Evolutionary conservation across 2,329 filamentous ascomycete genomes (phyloP).

Genomic region (Microcyclospora tardicrescens): DNA sequence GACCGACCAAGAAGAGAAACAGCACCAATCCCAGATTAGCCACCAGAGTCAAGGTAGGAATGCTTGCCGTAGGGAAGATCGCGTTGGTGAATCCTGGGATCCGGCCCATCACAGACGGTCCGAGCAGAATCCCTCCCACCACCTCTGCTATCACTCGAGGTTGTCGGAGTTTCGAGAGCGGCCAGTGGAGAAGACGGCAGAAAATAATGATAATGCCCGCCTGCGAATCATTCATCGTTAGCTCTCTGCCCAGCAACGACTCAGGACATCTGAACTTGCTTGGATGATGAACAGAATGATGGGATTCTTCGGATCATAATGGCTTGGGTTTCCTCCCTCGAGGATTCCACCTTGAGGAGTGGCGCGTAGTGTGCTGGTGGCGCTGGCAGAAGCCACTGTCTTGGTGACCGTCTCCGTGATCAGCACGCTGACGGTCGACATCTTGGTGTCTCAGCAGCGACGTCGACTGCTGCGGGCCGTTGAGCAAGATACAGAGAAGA

Average conservation of each 20-base stretch:
- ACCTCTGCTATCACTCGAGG: slow-evolving; percentile 77
- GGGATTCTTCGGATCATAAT: slow-evolving; percentile 57
- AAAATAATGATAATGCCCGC: slow-evolving; percentile 62
- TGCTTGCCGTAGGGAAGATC: slow-evolving; percentile 65
- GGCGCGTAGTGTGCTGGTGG: slow-evolving; percentile 23
- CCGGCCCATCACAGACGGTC: slow-evolving; percentile 76
- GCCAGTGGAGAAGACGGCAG: slow-evolving; percentile 62
- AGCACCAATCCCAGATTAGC: slow-evolving; percentile 75
- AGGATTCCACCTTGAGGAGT: slow-evolving; percentile 55
- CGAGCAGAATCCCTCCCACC: slow-evolving; percentile 70
- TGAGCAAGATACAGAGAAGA: too few relatives aligned
- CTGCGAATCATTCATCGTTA: slow-evolving; percentile 26
- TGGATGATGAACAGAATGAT: slow-evolving; percentile 67
- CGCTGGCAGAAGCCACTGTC: slow-evolving; percentile 13
- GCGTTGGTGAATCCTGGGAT: slow-evolving; percentile 63
- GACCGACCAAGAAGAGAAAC: slow-evolving; percentile 75
- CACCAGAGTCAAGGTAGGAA: slow-evolving; percentile 62
- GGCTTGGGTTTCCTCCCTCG: slow-evolving; percentile 55
- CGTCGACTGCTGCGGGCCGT: too few relatives aligned
- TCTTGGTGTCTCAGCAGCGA: too few relatives aligned
- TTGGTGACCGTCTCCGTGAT: slow-evolving; percentile 11
- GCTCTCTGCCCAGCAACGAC: too few relatives aligned
- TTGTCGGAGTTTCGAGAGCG: slow-evolving; percentile 62
- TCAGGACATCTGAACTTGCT: slow-evolving; percentile 27
- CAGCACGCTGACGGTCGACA: too few relatives aligned